Evolutionary conservation across 2,329 filamentous ascomycete species (phyloP), one percentile per base, ranked within the genome.

Genomic region (Cryphonectria naterciae): DNA sequence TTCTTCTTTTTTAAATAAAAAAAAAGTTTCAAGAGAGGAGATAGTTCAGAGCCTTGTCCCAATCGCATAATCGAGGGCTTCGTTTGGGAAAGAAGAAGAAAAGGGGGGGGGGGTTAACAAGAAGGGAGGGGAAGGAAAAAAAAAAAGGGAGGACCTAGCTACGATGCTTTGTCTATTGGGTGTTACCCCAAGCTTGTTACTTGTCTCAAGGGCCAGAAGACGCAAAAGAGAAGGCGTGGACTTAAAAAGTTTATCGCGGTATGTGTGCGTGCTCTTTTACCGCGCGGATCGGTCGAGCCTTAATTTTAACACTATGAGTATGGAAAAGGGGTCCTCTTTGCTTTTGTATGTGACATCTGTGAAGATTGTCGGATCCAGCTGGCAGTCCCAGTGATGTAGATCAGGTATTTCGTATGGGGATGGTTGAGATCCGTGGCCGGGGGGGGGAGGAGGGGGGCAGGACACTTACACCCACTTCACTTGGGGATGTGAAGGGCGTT

Each of bases 1-100:
- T 49, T n/a, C n/a, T 32, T 32, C 1, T 32, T 32, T 32, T 32
- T 32, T 32, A 32, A 32, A 32, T n/a, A 32, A 32, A 32, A 8
- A 25, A 6, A 11, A 65, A 39, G 19, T 37, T 37, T 52, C 28
- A 37, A 25, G 19, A 22, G 22, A 32, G 22, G 3, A 17, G 22
- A 28, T 11, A 15, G 1, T n/a, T 28, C 19, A 28, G 63, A 58
- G 43, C 56, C 52, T 63, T 15, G 35, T 8, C 5, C 65, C 60
- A 58, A 68, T 68, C 69, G 60, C 58, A 68, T 49, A 41, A 19
- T 46, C 41, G 46, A n/a, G n/a, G n/a, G 69, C 67, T 49, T 28
- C 46, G 69, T 68, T 68, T 65, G 60, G 65, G 60, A 49, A 35
- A 46, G 13, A 58, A 56, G 35, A 5, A 46, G 22, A 22, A 4